A percentile compares a stretch with the other conserved stretches of the same genome.
Evolutionary conservation across 2,329 filamentous ascomycete species (phyloP).

Genomic region (Fusarium euwallaceae): DNA sequence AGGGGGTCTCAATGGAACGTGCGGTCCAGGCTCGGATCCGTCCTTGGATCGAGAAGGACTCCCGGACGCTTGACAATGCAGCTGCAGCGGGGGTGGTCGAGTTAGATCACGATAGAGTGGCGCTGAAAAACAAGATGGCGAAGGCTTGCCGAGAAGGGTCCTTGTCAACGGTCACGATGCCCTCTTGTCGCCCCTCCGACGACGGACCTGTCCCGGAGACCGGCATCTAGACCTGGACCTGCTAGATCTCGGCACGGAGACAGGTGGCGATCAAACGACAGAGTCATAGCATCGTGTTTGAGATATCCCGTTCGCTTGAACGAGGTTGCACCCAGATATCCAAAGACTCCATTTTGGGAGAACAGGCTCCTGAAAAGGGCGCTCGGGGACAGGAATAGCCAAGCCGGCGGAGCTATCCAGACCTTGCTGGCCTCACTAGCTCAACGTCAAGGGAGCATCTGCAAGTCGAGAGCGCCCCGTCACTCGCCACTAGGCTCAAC

Average conservation of each 20-base stretch:
- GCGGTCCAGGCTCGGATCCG: conserved; percentile 36
- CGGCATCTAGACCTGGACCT: conserved; percentile 23
- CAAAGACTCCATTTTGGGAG: conserved; percentile 13
- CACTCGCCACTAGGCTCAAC: conserved; percentile 16
- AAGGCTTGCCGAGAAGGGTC: conserved; percentile 14
- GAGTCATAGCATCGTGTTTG: conserved; percentile 27
- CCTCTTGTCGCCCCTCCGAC: not conserved
- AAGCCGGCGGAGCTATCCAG: conserved; percentile 32
- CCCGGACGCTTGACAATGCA: conserved; percentile 13
- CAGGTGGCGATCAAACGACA: conserved; percentile 35
- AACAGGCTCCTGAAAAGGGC: conserved; percentile 20
- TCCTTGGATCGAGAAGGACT: conserved; percentile 19
- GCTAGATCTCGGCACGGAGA: conserved; percentile 13
- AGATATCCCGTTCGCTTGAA: conserved; percentile 29
- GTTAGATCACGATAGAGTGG: conserved; percentile 27
- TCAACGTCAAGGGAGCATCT: conserved; percentile 10
- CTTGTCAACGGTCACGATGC: conserved; percentile 2
- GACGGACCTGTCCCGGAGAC: conserved; percentile 3
- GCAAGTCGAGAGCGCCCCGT: conserved; percentile 3
- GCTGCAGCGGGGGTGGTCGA: conserved; percentile 5
- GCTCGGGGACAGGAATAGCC: conserved; percentile 17
- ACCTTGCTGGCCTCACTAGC: conserved; percentile 26
- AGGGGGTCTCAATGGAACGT: conserved; percentile 36
- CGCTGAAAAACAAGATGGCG: conserved; percentile 11
- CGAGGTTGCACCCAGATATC: conserved; percentile 25